Base-by-base conservation (phyloP, 2,329 filamentous ascomycete species). In the Hansfordia pulvinata region DNA sequence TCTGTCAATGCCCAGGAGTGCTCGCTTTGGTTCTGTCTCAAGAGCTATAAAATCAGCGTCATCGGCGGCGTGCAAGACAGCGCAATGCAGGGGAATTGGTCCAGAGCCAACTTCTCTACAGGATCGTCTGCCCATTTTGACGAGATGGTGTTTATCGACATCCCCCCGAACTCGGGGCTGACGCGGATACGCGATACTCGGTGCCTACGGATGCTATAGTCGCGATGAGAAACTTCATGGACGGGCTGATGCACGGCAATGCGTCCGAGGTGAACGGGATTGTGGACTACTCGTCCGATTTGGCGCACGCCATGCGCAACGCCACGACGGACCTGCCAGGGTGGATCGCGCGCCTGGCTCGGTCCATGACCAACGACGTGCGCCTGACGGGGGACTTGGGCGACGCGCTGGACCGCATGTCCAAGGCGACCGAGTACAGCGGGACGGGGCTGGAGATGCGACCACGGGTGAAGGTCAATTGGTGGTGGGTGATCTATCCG, bases 401-500 rank as follows among this genome's bases (percentile, higher is more conserved):
- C 22, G 18, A n/a, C n/a, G n/a, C n/a, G n/a, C n/a, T n/a, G n/a
- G n/a, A n/a, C n/a, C n/a, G n/a, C n/a, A n/a, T 25, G 2, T 28
- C 19, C 3, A 36, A 26, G 6, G 32, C 34, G 6, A 47, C 47
- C 21, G 35, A 42, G 12, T 52, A 53, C 6, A 33, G 27, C 5
- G 48, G 48, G 5, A 42, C 36, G 3, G 33, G 37, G 4, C 42
- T 38, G 26, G 38, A 40, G 13, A 35, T 52, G 31, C 42, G 41
- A 6, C 41, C 45, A 6, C 45, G 43, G 17, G 40, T 55, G 16
- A 31, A 41, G 9, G 51, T 54, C 2, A 43, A 48, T 26, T 55
- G 47, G 50, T 38, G 33, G 19, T 56, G 50, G 51, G 36, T 54
- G 29, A 28, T 50, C 2, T 56, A 55, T 20, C 52, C 51, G 5